Evolutionary conservation across 257 asterid species (phyloP).

Genomic region (Cruciata laevipes): DNA sequence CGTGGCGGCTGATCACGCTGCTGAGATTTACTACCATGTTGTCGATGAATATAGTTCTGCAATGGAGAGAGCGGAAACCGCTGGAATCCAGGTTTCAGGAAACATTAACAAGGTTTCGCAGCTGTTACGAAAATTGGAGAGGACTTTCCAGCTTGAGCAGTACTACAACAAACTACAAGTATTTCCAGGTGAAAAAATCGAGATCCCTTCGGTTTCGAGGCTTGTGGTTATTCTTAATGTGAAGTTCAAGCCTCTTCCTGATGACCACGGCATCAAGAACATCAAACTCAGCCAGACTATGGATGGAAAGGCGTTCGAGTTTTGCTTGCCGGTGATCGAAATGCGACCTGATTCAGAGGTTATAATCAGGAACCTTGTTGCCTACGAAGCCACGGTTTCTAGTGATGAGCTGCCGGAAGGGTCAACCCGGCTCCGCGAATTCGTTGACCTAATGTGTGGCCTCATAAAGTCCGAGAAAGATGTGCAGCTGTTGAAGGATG

Average conservation of each 20-base stretch:
- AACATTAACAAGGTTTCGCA: neutral
- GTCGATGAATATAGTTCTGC: neutral
- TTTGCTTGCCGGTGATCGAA: no score
- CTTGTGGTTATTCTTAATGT: neutral
- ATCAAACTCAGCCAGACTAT: neutral
- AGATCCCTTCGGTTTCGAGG: conserved; percentile 4
- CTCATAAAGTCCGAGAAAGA: conserved; percentile 7
- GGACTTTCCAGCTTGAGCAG: neutral
- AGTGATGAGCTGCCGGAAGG: no score
- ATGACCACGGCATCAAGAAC: neutral
- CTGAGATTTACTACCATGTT: neutral
- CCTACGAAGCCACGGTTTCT: conserved; percentile 6
- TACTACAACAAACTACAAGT: no score
- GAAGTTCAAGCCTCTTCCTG: neutral
- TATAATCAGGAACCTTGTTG: no score
- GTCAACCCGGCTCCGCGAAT: conserved; percentile 8
- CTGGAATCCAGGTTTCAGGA: neutral
- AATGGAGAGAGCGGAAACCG: neutral
- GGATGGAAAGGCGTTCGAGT: neutral
- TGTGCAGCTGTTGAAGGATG: neutral
- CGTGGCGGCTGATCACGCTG: neutral
- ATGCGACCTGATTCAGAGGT: no score
- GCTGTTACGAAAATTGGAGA: neutral
- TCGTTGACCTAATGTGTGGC: conserved; percentile 15
- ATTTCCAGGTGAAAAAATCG: neutral